Evolutionary conservation across 2,329 filamentous ascomycete species (phyloP).

Genomic region (Bipolaris oryzae): DNA sequence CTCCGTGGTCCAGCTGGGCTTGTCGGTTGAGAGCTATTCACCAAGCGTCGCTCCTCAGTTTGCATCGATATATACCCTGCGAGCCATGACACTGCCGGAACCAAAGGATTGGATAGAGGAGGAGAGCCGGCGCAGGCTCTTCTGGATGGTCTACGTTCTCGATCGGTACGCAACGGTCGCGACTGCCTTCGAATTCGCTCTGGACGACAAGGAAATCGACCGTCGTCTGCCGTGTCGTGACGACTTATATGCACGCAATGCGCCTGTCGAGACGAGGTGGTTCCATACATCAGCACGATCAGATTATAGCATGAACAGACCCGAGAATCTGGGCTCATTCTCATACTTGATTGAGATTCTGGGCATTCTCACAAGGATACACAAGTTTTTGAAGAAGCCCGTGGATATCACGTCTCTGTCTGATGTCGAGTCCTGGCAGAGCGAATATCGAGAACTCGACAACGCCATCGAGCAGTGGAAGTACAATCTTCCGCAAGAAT

Average conservation of each 20-base stretch:
- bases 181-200: slow-evolving; percentile 88
- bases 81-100: slow-evolving; percentile 83
- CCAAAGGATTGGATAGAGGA: slow-evolving; percentile 87
- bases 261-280: slow-evolving; percentile 83
- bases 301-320: slow-evolving; percentile 70
- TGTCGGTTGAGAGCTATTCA: slow-evolving; percentile 82
- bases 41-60: slow-evolving; percentile 78
- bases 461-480: slow-evolving; percentile 82
- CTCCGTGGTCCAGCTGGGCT: slow-evolving; percentile 83
- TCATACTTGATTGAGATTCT: slow-evolving; percentile 90
- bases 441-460: slow-evolving; percentile 84
- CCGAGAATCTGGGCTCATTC: slow-evolving; percentile 85
- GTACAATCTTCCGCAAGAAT: slow-evolving; percentile 79
- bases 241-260: slow-evolving; percentile 82
- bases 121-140: slow-evolving; percentile 80
- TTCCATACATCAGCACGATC: slow-evolving; percentile 61
- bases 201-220: slow-evolving; percentile 90
- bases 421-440: slow-evolving; percentile 90
- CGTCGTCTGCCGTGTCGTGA: slow-evolving; percentile 85
- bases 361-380: slow-evolving; percentile 84
- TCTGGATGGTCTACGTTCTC: slow-evolving; percentile 93
- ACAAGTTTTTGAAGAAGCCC: slow-evolving; percentile 85
- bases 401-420: slow-evolving; percentile 84
- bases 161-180: slow-evolving; percentile 90
- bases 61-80: slow-evolving; percentile 85